Percentiles rank a stretch among this genome's conserved stretches.
phyloP scores from a whole-genome alignment of 2,329 filamentous ascomycete species.

The Cadophora luteo-olivacea region DNA sequence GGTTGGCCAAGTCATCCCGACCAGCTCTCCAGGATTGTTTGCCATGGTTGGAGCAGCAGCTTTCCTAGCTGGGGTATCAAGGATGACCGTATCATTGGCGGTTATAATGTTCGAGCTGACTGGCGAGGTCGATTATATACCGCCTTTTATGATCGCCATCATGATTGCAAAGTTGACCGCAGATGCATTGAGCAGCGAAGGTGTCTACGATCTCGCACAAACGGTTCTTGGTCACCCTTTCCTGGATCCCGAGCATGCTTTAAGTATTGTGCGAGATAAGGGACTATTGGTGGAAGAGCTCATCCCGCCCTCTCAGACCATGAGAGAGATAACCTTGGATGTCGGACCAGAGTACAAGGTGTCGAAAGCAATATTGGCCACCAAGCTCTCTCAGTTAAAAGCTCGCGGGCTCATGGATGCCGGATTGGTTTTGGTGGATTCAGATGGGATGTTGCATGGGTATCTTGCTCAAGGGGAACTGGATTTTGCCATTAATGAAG shows the following conservation, averaged over 20 bases:
- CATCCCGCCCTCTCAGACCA: conserved; percentile 59
- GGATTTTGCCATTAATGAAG: conserved; percentile 52
- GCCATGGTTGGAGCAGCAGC: conserved; percentile 66
- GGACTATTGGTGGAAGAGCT: conserved; percentile 52
- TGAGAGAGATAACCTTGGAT: conserved; percentile 60
- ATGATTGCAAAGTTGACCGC: conserved; percentile 65
- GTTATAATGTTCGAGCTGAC: conserved; percentile 69
- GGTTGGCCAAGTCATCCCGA: conserved; percentile 48
- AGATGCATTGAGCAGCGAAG: conserved; percentile 57
- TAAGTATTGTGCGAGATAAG: conserved; percentile 49
- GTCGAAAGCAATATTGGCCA: conserved; percentile 47
- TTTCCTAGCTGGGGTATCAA: conserved; percentile 62
- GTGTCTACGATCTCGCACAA: conserved; percentile 66
- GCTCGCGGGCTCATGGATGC: conserved; percentile 61
- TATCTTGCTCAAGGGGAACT: conserved; percentile 62
- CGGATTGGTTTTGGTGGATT: conserved; percentile 60
- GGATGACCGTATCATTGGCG: conserved; percentile 64
- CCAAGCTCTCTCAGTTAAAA: conserved; percentile 55
- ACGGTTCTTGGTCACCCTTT: conserved; percentile 64
- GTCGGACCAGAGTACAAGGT: conserved; percentile 54
- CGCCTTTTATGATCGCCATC: conserved; percentile 66
- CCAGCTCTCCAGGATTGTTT: conserved; percentile 63
- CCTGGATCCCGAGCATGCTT: conserved; percentile 57
- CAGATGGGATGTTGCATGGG: conserved; percentile 55
- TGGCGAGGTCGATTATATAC: conserved; percentile 62